Percentiles rank a stretch among this genome's conserved stretches.
Evolutionary conservation across 176 grass and related monocot genomes (phyloP).

Genomic region (Oryza brachyantha): DNA sequence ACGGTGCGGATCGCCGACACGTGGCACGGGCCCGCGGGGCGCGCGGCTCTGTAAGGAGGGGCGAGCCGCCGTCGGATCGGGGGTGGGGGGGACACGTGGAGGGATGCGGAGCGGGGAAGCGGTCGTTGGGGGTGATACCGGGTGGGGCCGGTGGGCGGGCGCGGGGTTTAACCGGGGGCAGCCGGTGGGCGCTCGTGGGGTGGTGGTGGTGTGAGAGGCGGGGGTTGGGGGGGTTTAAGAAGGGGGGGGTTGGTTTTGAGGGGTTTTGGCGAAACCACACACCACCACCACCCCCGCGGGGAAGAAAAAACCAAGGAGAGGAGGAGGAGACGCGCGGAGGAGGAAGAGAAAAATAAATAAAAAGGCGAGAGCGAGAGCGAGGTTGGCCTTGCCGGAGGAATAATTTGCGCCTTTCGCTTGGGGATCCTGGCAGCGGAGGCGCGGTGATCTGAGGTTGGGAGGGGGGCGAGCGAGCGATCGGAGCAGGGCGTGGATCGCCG

Average conservation of each 20-base stretch:
- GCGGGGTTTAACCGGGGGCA: slow-evolving; percentile 55
- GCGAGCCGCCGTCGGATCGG: slow-evolving; percentile 37
- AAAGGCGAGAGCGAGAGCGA: slow-evolving; percentile 11
- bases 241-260: slow-evolving; percentile 71
- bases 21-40: slow-evolving; percentile 35
- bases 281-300: no score
- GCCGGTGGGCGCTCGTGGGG: slow-evolving; percentile 35
- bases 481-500: slow-evolving; percentile 24
- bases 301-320: slow-evolving; percentile 32
- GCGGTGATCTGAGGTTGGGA: slow-evolving; percentile 28
- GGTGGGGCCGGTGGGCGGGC: slow-evolving; percentile 27
- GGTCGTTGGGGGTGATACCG: slow-evolving; percentile 30
- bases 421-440: slow-evolving; percentile 22
- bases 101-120: background rate
- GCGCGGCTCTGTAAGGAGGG: background rate
- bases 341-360: slow-evolving; percentile 37
- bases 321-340: background rate
- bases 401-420: no score
- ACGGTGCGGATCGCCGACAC: slow-evolving; percentile 11
- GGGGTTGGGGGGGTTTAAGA: slow-evolving; percentile 52
- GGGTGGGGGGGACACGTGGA: slow-evolving; percentile 14
- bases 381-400: background rate
- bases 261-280: slow-evolving; percentile 86
- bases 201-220: slow-evolving; percentile 43
- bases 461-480: slow-evolving; percentile 24